These are phyloP conservation scores for Citrus trifoliata DNA, from an alignment of 345 rosid genomes.

Conservation along the genomic window DNA sequence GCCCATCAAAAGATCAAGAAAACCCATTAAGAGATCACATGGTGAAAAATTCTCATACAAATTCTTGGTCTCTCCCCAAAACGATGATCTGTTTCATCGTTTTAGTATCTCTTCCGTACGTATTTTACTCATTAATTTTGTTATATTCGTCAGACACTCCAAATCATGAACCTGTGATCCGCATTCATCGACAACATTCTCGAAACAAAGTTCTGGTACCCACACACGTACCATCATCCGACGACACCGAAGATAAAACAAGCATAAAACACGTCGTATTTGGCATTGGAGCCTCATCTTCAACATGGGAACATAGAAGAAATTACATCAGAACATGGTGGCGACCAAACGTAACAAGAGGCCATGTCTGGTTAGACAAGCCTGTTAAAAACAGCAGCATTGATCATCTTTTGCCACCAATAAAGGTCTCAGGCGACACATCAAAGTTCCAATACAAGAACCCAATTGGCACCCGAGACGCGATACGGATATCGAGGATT, in stretches of 20 bases:
- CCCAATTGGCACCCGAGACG: constrained; percentile 48
- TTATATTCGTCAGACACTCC: constrained; percentile 10
- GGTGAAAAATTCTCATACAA: constrained; percentile 13
- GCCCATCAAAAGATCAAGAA: constrained; percentile 3
- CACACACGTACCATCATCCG: neutral
- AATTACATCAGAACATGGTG: constrained; percentile 77
- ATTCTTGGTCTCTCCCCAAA: constrained; percentile 5
- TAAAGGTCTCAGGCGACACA: constrained; percentile 50
- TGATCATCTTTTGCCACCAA: constrained; percentile 38
- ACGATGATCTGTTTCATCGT: constrained; percentile 20
- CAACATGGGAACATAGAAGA: constrained; percentile 58
- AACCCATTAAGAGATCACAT: neutral
- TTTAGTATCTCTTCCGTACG: constrained; percentile 17
- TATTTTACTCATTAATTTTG: constrained; percentile 27
- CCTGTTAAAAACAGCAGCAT: constrained; percentile 22
- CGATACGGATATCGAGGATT: constrained; percentile 60
- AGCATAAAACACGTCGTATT: constrained; percentile 55
- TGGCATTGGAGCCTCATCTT: constrained; percentile 70
- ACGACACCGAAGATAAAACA: constrained; percentile 23
- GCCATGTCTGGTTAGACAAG: constrained; percentile 69
- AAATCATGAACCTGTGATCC: neutral
- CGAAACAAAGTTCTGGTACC: neutral
- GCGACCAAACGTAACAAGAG: constrained; percentile 53
- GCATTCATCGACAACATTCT: neutral
- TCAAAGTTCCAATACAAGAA: constrained; percentile 44